Evolutionary conservation across 495 filamentous ascomycete species (phyloP), one percentile per base, ranked within the genome.

Genomic region (Tuber calosporum): DNA sequence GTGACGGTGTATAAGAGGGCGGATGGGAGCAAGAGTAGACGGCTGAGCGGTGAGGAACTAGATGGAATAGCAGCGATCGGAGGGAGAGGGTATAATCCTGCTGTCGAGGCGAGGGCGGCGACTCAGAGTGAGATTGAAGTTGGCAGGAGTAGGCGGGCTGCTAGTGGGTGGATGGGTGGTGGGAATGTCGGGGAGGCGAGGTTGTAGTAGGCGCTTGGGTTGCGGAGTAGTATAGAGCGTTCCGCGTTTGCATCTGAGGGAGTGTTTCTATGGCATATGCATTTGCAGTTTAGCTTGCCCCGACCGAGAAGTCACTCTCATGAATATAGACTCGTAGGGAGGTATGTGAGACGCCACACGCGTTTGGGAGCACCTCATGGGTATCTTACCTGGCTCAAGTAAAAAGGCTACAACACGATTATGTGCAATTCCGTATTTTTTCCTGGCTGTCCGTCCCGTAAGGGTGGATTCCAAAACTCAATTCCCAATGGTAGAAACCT

Each of bases 1-100:
- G 91, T 94, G 22, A 95, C 93, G 7, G 90, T 97, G 4, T 97
- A 97, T 82, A 89, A 89, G 83, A 87, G 94, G n/a, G 90, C 91
- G 1, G 95, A 97, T 83, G 91, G 93, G 9, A 84, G 86, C 82
- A 84, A 82, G 71, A 88, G 88, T 37, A 83, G 80, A 40, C 83
- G 84, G 38, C 83, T 96, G 5, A 83, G 86, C 1, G 86, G 84
- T 42, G 86, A 84, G 37, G 76, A 70, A 34, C 22, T 77, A 62
- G 34, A 37, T 42, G 58, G 17, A 0, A 87, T 97, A 0, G 89
- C 84, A 8, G 87, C 86, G 84, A 81, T 83, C 69, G 91, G 85
- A 22, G 88, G 87, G 68, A 85, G 94, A 5, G 93, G 93, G 4
- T 97, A 99, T 81, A 99, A 99, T 84, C 94, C 95, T 3, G 95